Percentiles rank a stretch among this genome's conserved stretches.
These are phyloP conservation scores for Flaveria brownii DNA, from an alignment of 129 eudicot genomes.

Conservation along the genomic window DNA sequence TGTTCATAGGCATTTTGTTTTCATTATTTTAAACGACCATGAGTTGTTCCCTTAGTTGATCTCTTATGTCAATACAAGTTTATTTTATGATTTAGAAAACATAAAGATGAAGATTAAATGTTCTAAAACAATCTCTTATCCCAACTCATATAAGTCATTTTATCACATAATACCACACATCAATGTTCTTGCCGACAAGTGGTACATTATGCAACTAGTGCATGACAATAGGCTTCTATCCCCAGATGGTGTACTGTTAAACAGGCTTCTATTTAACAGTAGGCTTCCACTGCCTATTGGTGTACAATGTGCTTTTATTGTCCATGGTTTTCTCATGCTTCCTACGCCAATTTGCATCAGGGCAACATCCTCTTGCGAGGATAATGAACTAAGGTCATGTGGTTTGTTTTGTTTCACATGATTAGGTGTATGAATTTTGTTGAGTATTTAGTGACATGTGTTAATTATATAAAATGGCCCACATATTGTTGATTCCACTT, in stretches of 20 bases:
- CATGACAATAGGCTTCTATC: too few species aligned
- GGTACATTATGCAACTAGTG: slow-evolving; percentile 9
- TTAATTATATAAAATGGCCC: too few species aligned
- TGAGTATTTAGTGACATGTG: background rate
- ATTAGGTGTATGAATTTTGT: background rate
- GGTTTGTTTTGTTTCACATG: background rate
- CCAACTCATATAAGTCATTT: background rate
- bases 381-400: background rate
- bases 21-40: background rate
- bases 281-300: too few species aligned
- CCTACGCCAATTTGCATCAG: background rate
- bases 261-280: too few species aligned
- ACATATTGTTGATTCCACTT: background rate
- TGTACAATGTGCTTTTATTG: background rate
- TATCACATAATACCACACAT: background rate
- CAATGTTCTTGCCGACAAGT: background rate
- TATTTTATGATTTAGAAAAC: background rate
- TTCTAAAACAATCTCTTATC: background rate
- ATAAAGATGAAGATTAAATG: background rate
- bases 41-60: background rate
- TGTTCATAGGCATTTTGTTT: background rate
- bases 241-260: too few species aligned
- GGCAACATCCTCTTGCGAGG: background rate
- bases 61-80: background rate
- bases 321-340: background rate